Evolutionary conservation across 768 basidiomycete genomes (phyloP).

Genomic region (Amylocystis lapponica): DNA sequence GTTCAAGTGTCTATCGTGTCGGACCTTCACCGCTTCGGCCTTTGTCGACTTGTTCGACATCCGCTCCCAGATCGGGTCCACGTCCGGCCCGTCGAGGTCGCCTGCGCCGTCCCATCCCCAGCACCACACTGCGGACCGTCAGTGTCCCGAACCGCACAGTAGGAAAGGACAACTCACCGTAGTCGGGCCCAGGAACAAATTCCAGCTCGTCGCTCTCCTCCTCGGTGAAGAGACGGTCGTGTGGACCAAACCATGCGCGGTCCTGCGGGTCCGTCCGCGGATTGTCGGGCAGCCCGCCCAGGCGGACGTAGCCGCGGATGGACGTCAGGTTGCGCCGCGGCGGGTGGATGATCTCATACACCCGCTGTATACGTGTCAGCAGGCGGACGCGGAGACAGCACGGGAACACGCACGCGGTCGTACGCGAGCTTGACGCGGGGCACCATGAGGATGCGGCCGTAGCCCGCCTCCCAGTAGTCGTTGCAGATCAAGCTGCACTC

Average conservation of each 20-base stretch:
- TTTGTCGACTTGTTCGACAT: constrained; percentile 63
- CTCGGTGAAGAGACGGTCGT: constrained; percentile 87
- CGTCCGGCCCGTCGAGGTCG: constrained; percentile 94
- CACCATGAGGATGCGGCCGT: constrained; percentile 96
- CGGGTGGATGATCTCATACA: constrained; percentile 94
- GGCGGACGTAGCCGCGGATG: constrained; percentile 85
- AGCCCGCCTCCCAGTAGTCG: constrained; percentile 96
- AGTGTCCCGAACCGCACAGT: background rate
- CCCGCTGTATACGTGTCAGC: constrained; percentile 70
- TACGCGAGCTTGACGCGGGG: constrained; percentile 96
- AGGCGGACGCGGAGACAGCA: background rate
- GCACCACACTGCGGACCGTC: constrained; percentile 75
- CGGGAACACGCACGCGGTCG: constrained; percentile 55
- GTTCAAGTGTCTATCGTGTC: constrained; percentile 44
- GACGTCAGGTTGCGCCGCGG: constrained; percentile 86
- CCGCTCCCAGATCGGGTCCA: constrained; percentile 94
- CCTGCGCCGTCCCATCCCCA: constrained; percentile 99
- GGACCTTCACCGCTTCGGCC: constrained; percentile 56
- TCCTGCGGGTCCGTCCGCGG: constrained; percentile 97
- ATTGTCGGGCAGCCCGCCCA: constrained; percentile 97
- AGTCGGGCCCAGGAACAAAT: constrained; percentile 77
- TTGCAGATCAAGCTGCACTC: constrained; percentile 98
- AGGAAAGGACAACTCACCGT: constrained; percentile 53
- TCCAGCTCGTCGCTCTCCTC: constrained; percentile 78
- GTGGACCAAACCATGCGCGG: constrained; percentile 96